These are phyloP conservation scores for Salvia sclarea DNA, from an alignment of 305 asterid species.

Conservation along the genomic window DNA sequence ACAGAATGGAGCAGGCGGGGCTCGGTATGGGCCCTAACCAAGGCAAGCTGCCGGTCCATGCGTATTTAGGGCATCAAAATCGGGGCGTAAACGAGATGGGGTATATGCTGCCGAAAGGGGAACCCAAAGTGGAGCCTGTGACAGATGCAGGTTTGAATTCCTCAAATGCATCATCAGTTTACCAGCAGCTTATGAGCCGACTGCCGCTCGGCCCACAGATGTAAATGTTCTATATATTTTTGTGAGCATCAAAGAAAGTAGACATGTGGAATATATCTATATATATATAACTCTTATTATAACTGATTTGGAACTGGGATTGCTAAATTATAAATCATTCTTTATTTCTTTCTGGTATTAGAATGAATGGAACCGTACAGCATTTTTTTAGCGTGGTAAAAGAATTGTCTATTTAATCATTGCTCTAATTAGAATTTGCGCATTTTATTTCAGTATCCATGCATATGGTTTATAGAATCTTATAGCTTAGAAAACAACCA, in stretches of 20 bases:
- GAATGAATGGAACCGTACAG: background rate
- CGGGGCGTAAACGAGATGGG: conserved; percentile 44
- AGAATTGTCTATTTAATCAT: too few relatives aligned
- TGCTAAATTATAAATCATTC: conserved; percentile 29
- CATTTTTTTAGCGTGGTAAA: too few relatives aligned
- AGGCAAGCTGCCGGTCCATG: conserved; percentile 43
- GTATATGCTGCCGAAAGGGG: conserved; percentile 57
- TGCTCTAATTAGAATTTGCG: too few relatives aligned
- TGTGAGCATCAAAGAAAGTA: conserved; percentile 25
- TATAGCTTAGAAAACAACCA: too few relatives aligned
- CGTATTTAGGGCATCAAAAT: conserved; percentile 47
- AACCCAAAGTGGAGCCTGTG: conserved; percentile 62
- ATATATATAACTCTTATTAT: conserved; percentile 17
- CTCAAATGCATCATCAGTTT: conserved; percentile 48
- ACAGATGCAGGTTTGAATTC: conserved; percentile 47
- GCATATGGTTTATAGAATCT: too few relatives aligned
- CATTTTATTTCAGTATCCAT: too few relatives aligned
- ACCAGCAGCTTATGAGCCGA: conserved; percentile 72
- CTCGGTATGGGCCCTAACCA: conserved; percentile 45
- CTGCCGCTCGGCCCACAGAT: conserved; percentile 71
- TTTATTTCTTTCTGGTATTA: conserved; percentile 21
- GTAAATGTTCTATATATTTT: conserved; percentile 43
- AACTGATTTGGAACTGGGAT: conserved; percentile 27
- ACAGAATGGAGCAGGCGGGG: conserved; percentile 52
- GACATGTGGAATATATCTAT: conserved; percentile 26